These are phyloP conservation scores for Chlorella sp. DNA, from an alignment of 139 green algal species.

Conservation along the genomic window DNA sequence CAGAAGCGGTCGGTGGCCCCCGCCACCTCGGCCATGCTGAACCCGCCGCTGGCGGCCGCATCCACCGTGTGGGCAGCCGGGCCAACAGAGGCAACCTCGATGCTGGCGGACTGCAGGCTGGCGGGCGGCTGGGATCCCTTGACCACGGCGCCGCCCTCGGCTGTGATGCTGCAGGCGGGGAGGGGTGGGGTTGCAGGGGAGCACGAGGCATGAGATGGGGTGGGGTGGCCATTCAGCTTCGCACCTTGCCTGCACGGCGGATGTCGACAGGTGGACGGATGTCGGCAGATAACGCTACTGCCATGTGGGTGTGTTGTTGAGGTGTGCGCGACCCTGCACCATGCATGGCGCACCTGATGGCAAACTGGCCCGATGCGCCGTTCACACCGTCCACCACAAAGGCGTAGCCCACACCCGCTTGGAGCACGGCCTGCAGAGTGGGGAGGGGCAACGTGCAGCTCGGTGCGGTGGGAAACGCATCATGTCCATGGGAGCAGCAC, in stretches of 20 bases:
- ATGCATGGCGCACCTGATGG: constrained; percentile 5
- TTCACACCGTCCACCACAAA: constrained; percentile 52
- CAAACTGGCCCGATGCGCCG: constrained; percentile 45
- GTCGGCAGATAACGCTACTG: too few relatives aligned
- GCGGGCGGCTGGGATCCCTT: not conserved
- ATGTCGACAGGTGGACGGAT: too few relatives aligned
- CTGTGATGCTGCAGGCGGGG: not conserved
- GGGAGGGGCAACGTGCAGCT: not conserved
- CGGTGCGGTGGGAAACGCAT: not conserved
- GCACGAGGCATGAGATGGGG: not conserved
- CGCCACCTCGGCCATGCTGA: not conserved
- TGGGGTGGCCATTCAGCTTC: too few relatives aligned
- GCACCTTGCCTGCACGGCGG: too few relatives aligned
- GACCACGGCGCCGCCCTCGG: not conserved
- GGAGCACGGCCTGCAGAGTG: constrained; percentile 1
- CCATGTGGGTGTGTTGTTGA: too few relatives aligned
- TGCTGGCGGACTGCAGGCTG: constrained; percentile 9
- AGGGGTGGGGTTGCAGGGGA: not conserved
- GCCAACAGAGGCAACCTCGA: not conserved
- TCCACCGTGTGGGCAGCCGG: not conserved
- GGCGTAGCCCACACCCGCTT: constrained; percentile 45
- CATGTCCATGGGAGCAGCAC: too few relatives aligned
- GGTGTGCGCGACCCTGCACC: too few relatives aligned
- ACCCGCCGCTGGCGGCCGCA: not conserved
- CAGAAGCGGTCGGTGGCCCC: not conserved